Evolutionary conservation across 2,329 filamentous ascomycete species (phyloP).

Genomic region (Amesomyces nigricolor): DNA sequence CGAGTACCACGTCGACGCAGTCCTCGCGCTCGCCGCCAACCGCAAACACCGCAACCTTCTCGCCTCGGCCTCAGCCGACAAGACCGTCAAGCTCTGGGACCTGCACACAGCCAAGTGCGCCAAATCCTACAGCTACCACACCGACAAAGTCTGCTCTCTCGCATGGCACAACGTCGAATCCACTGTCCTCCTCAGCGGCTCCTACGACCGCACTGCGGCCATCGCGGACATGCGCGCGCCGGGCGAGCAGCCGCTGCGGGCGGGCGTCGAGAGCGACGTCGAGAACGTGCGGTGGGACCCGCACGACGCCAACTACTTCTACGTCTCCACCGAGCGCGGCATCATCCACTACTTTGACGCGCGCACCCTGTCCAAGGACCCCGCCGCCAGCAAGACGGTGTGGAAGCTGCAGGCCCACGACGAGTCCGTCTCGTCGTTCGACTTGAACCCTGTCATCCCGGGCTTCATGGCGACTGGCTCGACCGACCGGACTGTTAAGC

Average conservation of each 20-base stretch:
- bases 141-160: constrained; percentile 94
- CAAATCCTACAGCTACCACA: constrained; percentile 93
- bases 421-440: constrained; percentile 83
- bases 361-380: constrained; percentile 66
- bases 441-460: constrained; percentile 83
- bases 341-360: constrained; percentile 89
- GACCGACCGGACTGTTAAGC: constrained; percentile 89
- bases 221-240: constrained; percentile 96
- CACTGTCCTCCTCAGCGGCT: constrained; percentile 84
- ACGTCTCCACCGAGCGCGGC: constrained; percentile 86
- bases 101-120: constrained; percentile 86
- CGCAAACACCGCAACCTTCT: constrained; percentile 89
- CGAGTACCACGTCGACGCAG: constrained; percentile 87
- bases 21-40: constrained; percentile 87
- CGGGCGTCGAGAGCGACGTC: constrained; percentile 93
- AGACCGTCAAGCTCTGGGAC: constrained; percentile 97
- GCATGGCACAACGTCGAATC: constrained; percentile 88
- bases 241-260: constrained; percentile 71
- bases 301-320: constrained; percentile 90
- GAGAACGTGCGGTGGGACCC: constrained; percentile 91
- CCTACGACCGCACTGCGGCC: constrained; percentile 89
- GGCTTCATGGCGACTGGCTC: constrained; percentile 92
- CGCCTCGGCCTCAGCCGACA: constrained; percentile 91
- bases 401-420: constrained; percentile 97
- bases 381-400: constrained; percentile 71